phyloP scores from a whole-genome alignment of 768 basidiomycete species.

The Lyophyllum decastes region DNA sequence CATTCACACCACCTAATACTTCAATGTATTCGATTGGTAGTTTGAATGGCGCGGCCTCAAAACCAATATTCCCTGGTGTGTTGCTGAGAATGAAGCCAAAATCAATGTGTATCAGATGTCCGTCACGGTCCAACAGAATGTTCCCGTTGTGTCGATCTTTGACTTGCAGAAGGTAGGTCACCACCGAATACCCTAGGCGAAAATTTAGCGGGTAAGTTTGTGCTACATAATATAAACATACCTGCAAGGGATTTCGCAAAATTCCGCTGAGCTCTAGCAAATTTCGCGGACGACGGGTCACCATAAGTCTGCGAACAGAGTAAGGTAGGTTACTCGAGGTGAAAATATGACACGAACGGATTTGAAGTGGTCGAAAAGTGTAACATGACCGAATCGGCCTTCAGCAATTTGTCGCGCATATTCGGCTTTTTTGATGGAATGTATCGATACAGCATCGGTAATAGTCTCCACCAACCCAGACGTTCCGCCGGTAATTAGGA shows the following conservation, averaged over 20 bases:
- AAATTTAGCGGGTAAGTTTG: neutral
- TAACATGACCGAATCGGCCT: conserved; percentile 84
- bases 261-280: conserved; percentile 86
- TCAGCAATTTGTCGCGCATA: conserved; percentile 86
- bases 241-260: conserved; percentile 93
- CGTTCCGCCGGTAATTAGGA: conserved; percentile 88
- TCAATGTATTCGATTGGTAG: conserved; percentile 94
- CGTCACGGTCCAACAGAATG: conserved; percentile 93
- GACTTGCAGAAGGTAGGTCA: conserved; percentile 96
- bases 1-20: conserved; percentile 84
- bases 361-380: conserved; percentile 89
- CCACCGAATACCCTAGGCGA: conserved; percentile 80
- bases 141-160: conserved; percentile 99
- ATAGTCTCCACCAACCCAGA: conserved; percentile 98
- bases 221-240: conserved; percentile 25
- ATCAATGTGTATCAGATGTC: conserved; percentile 95
- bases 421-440: conserved; percentile 99
- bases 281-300: conserved; percentile 83
- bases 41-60: conserved; percentile 99
- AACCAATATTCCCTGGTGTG: conserved; percentile 95
- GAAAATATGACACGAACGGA: conserved; percentile 50
- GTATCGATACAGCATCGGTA: conserved; percentile 96
- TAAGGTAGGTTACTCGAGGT: neutral
- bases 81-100: conserved; percentile 98
- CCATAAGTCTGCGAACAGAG: conserved; percentile 75